Evolutionary conservation across 2,329 filamentous ascomycete genomes (phyloP).

Genomic region (Harringtonia aguacate): DNA sequence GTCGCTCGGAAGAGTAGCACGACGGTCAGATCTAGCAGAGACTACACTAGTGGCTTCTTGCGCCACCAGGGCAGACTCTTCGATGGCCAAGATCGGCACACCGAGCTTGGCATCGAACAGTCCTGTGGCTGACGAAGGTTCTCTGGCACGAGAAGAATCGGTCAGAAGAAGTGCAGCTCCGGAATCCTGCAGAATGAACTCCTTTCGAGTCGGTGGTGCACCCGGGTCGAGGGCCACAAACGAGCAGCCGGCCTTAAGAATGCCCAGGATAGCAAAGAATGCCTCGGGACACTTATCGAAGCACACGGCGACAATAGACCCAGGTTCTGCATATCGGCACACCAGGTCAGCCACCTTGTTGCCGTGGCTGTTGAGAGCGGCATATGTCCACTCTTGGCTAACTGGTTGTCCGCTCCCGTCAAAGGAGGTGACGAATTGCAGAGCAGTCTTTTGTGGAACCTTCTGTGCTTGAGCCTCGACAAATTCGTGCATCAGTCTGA

Average conservation of each 20-base stretch:
- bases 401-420: constrained; percentile 26
- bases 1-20: constrained; percentile 29
- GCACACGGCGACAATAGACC: constrained; percentile 61
- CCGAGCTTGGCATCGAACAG: constrained; percentile 22
- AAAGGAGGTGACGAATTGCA: constrained; percentile 63
- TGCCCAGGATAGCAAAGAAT: constrained; percentile 70
- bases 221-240: constrained; percentile 72
- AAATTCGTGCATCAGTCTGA: constrained; percentile 62
- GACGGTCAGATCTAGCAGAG: neutral
- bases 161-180: constrained; percentile 52
- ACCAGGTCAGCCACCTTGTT: constrained; percentile 64
- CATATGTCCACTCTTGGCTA: constrained; percentile 59
- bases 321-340: constrained; percentile 33
- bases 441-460: constrained; percentile 50
- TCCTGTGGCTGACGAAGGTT: neutral
- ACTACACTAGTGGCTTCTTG: neutral
- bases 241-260: constrained; percentile 71
- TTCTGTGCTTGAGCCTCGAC: constrained; percentile 52
- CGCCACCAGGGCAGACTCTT: constrained; percentile 18
- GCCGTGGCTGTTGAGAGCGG: constrained; percentile 57
- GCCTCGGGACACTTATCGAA: constrained; percentile 82
- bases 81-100: constrained; percentile 22
- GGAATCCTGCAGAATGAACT: constrained; percentile 71
- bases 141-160: constrained; percentile 18
- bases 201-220: constrained; percentile 61